Evolutionary conservation across 495 filamentous ascomycete genomes (phyloP).

Genomic region (Penicillium parvum): DNA sequence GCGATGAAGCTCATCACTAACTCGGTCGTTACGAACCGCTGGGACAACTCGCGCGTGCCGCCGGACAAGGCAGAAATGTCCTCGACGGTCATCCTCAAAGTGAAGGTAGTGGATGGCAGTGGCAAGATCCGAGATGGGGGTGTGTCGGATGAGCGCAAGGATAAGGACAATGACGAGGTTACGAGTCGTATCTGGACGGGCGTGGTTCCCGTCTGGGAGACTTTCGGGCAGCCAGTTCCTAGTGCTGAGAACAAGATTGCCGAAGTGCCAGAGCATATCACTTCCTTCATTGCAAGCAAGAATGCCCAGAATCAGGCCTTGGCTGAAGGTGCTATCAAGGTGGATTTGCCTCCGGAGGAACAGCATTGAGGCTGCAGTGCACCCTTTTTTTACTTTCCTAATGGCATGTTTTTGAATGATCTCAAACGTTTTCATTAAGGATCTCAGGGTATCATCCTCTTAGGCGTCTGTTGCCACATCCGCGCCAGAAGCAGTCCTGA

Average conservation of each 20-base stretch:
- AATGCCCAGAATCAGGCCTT: conserved; percentile 50
- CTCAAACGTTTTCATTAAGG: too few species aligned
- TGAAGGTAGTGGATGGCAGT: conserved; percentile 65
- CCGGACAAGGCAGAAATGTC: conserved; percentile 73
- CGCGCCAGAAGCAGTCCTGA: too few species aligned
- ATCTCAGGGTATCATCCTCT: too few species aligned
- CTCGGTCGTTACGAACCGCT: conserved; percentile 62
- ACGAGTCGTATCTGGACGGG: conserved; percentile 69
- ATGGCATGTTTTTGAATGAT: neutral
- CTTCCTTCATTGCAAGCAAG: conserved; percentile 48
- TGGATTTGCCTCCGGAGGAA: conserved; percentile 35
- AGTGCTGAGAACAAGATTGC: conserved; percentile 55
- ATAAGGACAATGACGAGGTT: conserved; percentile 58
- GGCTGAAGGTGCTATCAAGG: conserved; percentile 45
- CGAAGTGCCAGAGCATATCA: conserved; percentile 61
- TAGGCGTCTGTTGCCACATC: too few species aligned
- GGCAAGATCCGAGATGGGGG: conserved; percentile 71
- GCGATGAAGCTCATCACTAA: conserved; percentile 83
- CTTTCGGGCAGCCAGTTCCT: conserved; percentile 64
- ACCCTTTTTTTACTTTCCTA: too few species aligned
- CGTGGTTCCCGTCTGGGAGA: conserved; percentile 70
- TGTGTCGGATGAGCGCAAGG: conserved; percentile 67
- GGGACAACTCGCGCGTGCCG: conserved; percentile 64
- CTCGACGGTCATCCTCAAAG: conserved; percentile 68
- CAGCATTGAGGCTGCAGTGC: conserved; percentile 29